Percentiles rank a stretch among this genome's conserved stretches.
These are phyloP conservation scores for Avena eriantha DNA, from an alignment of 176 grass and related monocot genomes.

Conservation along the genomic window DNA sequence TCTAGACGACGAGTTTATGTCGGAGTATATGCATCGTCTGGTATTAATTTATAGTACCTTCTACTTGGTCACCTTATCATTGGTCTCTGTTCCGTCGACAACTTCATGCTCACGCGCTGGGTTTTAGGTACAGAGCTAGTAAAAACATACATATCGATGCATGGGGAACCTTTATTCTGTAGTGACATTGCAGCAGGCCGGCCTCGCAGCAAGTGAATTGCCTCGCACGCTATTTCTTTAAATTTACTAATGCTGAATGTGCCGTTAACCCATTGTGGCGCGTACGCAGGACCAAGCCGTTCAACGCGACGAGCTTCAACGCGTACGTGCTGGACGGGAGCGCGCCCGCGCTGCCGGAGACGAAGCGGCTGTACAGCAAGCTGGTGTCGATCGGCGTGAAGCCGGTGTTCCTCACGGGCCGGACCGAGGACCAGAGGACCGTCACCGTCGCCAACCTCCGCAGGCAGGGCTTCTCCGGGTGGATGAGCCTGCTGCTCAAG, in stretches of 20 bases:
- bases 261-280: neutral
- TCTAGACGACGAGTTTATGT: neutral
- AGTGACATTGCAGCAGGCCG: too few species aligned
- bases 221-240: too few species aligned
- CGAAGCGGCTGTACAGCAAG: conserved; percentile 44
- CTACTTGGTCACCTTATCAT: neutral
- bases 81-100: neutral
- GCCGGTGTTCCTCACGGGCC: conserved; percentile 57
- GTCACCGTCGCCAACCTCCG: conserved; percentile 39
- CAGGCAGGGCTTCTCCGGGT: conserved; percentile 30
- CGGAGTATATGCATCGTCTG: neutral
- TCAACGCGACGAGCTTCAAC: conserved; percentile 45
- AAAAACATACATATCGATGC: too few species aligned
- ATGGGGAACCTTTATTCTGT: too few species aligned
- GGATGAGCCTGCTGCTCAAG: conserved; percentile 58
- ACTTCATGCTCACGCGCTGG: neutral
- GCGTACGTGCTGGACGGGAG: conserved; percentile 44
- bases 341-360: conserved; percentile 48
- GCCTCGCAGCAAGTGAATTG: too few species aligned
- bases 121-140: too few species aligned
- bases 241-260: neutral
- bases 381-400: conserved; percentile 39
- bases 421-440: conserved; percentile 41
- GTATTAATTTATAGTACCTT: neutral
- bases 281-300: conserved; percentile 11